Conservation (phyloP, 305 asterid species). For the Fraxinus albicans region DNA sequence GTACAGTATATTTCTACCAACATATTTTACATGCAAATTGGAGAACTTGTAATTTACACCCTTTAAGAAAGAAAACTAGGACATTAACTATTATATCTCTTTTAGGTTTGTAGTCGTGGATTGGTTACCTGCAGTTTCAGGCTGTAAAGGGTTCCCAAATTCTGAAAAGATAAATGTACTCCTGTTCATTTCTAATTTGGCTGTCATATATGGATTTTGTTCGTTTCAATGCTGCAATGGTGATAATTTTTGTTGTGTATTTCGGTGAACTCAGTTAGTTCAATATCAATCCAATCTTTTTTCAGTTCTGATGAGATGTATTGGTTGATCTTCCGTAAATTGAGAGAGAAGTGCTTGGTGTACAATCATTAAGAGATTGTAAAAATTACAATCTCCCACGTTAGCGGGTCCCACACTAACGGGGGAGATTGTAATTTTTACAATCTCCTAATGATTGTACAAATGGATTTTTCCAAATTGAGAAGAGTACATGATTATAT, state of each 20-base stretch:
- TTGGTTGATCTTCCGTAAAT: background rate
- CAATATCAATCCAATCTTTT: background rate
- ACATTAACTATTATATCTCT: background rate
- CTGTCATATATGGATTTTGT: background rate
- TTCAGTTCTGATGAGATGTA: background rate
- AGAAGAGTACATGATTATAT: background rate
- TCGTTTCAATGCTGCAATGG: background rate
- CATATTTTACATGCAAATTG: background rate
- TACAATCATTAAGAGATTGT: too few species aligned
- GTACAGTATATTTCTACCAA: background rate
- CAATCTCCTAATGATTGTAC: too few species aligned
- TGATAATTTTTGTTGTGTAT: background rate
- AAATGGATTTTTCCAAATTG: background rate
- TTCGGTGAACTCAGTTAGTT: background rate
- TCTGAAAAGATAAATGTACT: background rate
- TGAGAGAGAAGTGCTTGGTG: too few species aligned
- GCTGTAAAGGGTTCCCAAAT: background rate
- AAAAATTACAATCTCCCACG: too few species aligned
- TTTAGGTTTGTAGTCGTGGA: background rate
- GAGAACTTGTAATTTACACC: background rate
- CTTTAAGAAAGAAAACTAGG: background rate
- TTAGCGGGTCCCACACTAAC: too few species aligned
- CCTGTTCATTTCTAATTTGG: background rate
- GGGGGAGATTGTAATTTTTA: too few species aligned
- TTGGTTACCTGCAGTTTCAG: background rate